These are phyloP conservation scores for Paecilomyces dactylethromorphus DNA, from an alignment of 2,329 filamentous ascomycete species.

Conservation along the genomic window DNA sequence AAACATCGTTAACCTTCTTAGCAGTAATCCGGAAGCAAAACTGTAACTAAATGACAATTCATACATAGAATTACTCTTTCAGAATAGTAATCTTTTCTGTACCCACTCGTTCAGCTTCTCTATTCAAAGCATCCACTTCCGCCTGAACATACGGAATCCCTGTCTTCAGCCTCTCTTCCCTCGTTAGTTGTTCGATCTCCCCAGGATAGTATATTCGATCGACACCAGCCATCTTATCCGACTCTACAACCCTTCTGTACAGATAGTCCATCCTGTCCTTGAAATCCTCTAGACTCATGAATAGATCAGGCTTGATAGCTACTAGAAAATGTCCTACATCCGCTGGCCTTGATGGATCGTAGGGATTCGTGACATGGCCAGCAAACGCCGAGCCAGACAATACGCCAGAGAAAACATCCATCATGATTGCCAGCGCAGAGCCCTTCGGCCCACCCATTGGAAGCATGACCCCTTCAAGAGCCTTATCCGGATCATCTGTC, in stretches of 20 bases:
- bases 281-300: constrained; percentile 65
- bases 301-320: constrained; percentile 66
- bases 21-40: too few species aligned
- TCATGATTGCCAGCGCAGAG: constrained; percentile 71
- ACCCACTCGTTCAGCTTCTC: constrained; percentile 42
- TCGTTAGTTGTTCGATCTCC: constrained; percentile 48
- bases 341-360: constrained; percentile 61
- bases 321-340: constrained; percentile 71
- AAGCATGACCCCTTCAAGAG: constrained; percentile 72
- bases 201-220: constrained; percentile 53
- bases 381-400: constrained; percentile 73
- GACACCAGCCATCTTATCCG: constrained; percentile 48
- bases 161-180: constrained; percentile 32
- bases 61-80: not conserved
- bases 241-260: constrained; percentile 47
- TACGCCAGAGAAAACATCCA: constrained; percentile 80
- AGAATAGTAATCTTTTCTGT: constrained; percentile 6
- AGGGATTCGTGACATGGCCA: constrained; percentile 68
- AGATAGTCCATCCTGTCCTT: constrained; percentile 53
- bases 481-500: constrained; percentile 66
- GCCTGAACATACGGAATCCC: constrained; percentile 46
- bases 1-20: too few species aligned
- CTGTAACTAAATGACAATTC: too few species aligned
- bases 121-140: constrained; percentile 45
- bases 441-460: constrained; percentile 84